These are phyloP conservation scores for Podila horticola DNA, from an alignment of 192 early-diverging fungal species.

Conservation along the genomic window DNA sequence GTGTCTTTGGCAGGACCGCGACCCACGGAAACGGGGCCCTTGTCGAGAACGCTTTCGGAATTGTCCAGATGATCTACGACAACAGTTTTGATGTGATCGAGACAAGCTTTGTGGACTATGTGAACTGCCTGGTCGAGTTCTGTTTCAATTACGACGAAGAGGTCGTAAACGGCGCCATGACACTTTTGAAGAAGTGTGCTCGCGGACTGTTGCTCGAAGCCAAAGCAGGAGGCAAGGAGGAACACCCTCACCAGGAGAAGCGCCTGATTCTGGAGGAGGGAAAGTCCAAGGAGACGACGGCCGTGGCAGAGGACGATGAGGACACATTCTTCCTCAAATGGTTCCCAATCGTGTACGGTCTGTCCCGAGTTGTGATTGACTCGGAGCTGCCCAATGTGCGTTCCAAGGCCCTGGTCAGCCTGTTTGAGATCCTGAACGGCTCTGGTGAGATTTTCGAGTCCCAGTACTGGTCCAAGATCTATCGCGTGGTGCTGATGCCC, in stretches of 20 bases:
- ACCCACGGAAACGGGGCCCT: constrained; percentile 65
- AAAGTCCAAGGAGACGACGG: constrained; percentile 66
- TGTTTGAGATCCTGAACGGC: constrained; percentile 85
- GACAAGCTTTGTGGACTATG: constrained; percentile 59
- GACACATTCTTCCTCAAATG: constrained; percentile 61
- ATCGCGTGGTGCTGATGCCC: constrained; percentile 86
- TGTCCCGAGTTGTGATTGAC: constrained; percentile 58
- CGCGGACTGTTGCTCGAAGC: constrained; percentile 50
- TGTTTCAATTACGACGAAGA: constrained; percentile 58
- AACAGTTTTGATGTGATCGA: constrained; percentile 57
- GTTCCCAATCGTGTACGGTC: constrained; percentile 60
- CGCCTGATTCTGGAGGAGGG: constrained; percentile 68
- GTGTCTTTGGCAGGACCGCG: constrained; percentile 72
- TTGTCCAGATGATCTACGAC: constrained; percentile 57
- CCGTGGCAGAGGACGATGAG: constrained; percentile 45
- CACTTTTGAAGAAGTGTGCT: constrained; percentile 53
- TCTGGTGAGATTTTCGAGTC: constrained; percentile 82
- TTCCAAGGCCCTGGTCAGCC: constrained; percentile 76
- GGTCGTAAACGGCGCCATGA: constrained; percentile 69
- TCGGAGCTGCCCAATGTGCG: constrained; percentile 50
- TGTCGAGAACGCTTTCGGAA: constrained; percentile 57
- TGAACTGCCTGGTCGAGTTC: constrained; percentile 60
- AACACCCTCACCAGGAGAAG: constrained; percentile 15
- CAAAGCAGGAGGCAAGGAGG: constrained; percentile 16
- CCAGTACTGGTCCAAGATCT: constrained; percentile 86